Percentiles rank a stretch among this genome's conserved stretches.
phyloP scores from a whole-genome alignment of 2,329 filamentous ascomycete species.

The Fonsecaea nubica region DNA sequence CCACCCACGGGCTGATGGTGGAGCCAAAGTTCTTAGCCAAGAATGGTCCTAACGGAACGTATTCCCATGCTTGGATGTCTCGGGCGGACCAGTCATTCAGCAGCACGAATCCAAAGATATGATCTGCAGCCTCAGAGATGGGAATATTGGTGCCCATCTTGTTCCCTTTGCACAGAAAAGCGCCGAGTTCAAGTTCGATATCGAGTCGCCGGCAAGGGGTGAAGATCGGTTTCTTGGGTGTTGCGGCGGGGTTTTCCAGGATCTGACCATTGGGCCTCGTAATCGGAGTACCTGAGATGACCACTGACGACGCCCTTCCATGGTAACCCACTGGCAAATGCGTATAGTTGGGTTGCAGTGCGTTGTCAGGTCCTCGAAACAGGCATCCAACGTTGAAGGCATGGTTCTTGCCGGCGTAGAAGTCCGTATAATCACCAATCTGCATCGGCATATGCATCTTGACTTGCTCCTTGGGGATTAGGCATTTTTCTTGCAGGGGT shows the following conservation, averaged over 20 bases:
- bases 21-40: slow-evolving; percentile 84
- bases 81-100: slow-evolving; percentile 89
- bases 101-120: slow-evolving; percentile 79
- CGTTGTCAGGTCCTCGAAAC: slow-evolving; percentile 74
- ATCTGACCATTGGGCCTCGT: slow-evolving; percentile 78
- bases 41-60: slow-evolving; percentile 80
- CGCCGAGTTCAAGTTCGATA: slow-evolving; percentile 80
- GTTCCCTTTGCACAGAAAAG: slow-evolving; percentile 72
- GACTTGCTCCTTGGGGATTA: slow-evolving; percentile 66
- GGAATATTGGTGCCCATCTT: slow-evolving; percentile 68
- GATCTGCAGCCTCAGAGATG: slow-evolving; percentile 69
- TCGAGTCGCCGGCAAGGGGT: slow-evolving; percentile 72
- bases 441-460: slow-evolving; percentile 75
- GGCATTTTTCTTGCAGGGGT: slow-evolving; percentile 61
- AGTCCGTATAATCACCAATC: slow-evolving; percentile 85
- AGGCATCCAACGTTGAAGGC: slow-evolving; percentile 71
- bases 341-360: slow-evolving; percentile 80
- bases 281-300: slow-evolving; percentile 65
- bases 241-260: slow-evolving; percentile 66
- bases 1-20: slow-evolving; percentile 79
- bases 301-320: slow-evolving; percentile 66
- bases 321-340: slow-evolving; percentile 84
- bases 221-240: slow-evolving; percentile 68
- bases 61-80: slow-evolving; percentile 85
- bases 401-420: slow-evolving; percentile 81